These are phyloP conservation scores for Ogataea ramenticola DNA, from an alignment of 805 yeast genomes.

Conservation along the genomic window DNA sequence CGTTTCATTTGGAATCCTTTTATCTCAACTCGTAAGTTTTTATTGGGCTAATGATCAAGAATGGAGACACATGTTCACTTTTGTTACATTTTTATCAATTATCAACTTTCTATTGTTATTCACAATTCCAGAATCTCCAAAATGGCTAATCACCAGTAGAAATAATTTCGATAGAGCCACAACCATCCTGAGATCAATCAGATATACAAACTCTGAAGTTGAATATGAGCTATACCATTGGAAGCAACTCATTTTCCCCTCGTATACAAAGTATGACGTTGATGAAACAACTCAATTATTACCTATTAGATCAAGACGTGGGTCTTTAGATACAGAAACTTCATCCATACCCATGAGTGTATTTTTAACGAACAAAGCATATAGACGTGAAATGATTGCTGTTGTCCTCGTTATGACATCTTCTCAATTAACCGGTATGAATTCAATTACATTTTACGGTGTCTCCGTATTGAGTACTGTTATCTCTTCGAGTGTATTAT, in stretches of 20 bases:
- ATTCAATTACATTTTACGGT: constrained; percentile 37
- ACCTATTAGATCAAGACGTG: constrained; percentile 16
- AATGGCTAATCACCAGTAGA: constrained; percentile 30
- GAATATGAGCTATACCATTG: constrained; percentile 6
- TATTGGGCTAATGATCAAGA: constrained; percentile 29
- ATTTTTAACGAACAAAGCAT: constrained; percentile 17
- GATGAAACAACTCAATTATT: constrained; percentile 2
- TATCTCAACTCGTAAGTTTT: constrained; percentile 27
- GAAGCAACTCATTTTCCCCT: constrained; percentile 2
- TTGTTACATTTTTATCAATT: constrained; percentile 21
- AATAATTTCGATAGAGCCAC: constrained; percentile 26
- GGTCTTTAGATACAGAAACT: constrained; percentile 25
- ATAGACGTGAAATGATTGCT: constrained; percentile 17
- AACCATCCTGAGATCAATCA: constrained; percentile 15
- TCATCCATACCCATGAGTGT: constrained; percentile 13
- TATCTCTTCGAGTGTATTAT: constrained; percentile 29
- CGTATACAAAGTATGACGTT: background rate
- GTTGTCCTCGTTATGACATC: constrained; percentile 30
- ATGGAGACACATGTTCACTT: constrained; percentile 30
- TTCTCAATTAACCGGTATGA: constrained; percentile 38
- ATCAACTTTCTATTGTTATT: constrained; percentile 26
- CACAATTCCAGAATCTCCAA: constrained; percentile 33
- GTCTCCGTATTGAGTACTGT: constrained; percentile 31
- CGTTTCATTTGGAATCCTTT: constrained; percentile 30
- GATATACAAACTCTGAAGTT: constrained; percentile 2